Base-by-base conservation (phyloP, 371 early-diverging fungal species). In the Apophysomyces sp. region DNA sequence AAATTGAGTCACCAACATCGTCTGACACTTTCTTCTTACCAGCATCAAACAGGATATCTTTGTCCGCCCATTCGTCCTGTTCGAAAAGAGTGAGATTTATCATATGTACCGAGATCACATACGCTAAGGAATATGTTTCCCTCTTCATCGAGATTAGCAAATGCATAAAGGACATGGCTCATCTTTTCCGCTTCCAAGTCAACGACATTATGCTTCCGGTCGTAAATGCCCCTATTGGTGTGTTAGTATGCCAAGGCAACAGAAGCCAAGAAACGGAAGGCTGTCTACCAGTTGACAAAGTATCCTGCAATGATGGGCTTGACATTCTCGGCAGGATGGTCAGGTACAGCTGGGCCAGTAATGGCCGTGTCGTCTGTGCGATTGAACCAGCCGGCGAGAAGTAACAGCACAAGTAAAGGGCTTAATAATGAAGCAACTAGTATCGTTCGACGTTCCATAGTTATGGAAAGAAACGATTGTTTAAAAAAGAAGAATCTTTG, bases 151-250 rank as follows among this genome's bases (percentile, higher is more conserved):
- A 94, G 77, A 72, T 94, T 92, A 41, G 92, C 91, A 82, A 96
- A 96, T 24, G 92, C 93, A 72, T 96, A 95, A 68, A 92, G 89
- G 55, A 97, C 57, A 58, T 92, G 91, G 24, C 90, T 88, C 54
- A 92, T 66, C 59, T 87, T 82, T 21, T 80, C 74, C 28, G 77
- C 82, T 21, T 82, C 80, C 13, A 92, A 62, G 61, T 89, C 84
- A 21, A 77, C 61, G 11, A 88, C 87, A 58, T 77, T 73, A 61
- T 82, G 86, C 39, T 78, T 71, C 62, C 91, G 80, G 62, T 81
- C 88, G 66, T 92, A 92, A 29, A 92, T 89, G 6, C 83, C 83
- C 93, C 93, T 74, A 51, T 27, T n/a, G 32, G 30, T 9, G 24
- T 34, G 58, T 55, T 28, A n/a, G 34, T 26, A 60, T 26, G 24